phyloP scores from a whole-genome alignment of 164 flowering plant genomes.

The Buxus sempervirens region DNA sequence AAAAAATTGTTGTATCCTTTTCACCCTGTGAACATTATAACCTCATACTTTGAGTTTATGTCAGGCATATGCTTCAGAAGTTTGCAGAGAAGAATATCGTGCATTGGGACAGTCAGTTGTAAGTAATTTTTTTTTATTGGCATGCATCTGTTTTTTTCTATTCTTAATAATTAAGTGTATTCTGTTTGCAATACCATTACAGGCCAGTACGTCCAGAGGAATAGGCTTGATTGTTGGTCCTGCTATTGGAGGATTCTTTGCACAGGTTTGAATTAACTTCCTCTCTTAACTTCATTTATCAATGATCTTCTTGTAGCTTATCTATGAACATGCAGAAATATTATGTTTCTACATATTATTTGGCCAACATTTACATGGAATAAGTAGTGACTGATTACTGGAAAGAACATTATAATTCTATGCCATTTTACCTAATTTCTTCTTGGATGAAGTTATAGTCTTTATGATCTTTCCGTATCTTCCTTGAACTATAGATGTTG shows the following conservation, averaged over 20 bases:
- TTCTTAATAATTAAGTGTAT: neutral
- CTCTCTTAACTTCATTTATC: neutral
- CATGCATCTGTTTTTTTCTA: neutral
- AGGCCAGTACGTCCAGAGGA: constrained; percentile 50
- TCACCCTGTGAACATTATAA: neutral
- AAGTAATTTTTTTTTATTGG: constrained; percentile 20
- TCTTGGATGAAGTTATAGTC: too few relatives aligned
- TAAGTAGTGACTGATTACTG: too few relatives aligned
- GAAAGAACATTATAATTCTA: too few relatives aligned
- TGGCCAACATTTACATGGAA: too few relatives aligned
- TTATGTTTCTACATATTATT: too few relatives aligned
- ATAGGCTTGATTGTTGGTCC: constrained; percentile 47
- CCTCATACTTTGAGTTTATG: neutral
- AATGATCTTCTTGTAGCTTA: neutral
- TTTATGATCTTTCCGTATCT: too few relatives aligned
- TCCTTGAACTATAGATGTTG: too few relatives aligned
- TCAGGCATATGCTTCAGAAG: constrained; percentile 79
- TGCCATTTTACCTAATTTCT: too few relatives aligned
- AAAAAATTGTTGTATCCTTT: neutral
- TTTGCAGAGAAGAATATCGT: constrained; percentile 58
- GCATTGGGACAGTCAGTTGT: constrained; percentile 67
- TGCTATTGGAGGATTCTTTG: constrained; percentile 45
- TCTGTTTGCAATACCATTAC: constrained; percentile 7
- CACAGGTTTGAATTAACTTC: constrained; percentile 30
- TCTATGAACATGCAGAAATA: too few relatives aligned